Base-by-base conservation (phyloP, 2,329 filamentous ascomycete species). In the Alternaria sp. region DNA sequence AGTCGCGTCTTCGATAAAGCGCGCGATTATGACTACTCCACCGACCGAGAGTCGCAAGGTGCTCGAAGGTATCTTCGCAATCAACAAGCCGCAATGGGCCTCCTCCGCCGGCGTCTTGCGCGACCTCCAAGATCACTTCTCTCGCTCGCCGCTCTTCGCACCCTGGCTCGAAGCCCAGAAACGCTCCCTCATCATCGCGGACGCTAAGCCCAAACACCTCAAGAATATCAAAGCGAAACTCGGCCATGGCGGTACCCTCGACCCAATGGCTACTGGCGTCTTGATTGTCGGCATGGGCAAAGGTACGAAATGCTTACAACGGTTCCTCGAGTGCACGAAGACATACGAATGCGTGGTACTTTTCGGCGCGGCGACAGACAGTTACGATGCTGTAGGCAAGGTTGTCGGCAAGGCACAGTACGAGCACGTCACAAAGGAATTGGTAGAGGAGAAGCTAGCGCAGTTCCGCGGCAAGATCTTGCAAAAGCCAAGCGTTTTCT, bases 191-290 rank as follows among this genome's bases (percentile, higher is more conserved):
- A 92, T 78, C 82, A 82, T 62, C 84, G 86, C 61, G 83, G 44
- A 65, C 21, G 66, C 84, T 61, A 88, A 91, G 76, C 86, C 86
- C 70, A 85, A 86, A 70, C 87, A 90, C 64, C 80, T 82, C 51
- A 69, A 72, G 4, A 74, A 76, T 23, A 71, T 79, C 28, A 88
- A 92, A 66, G 90, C 98, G 71, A 99, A 98, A 84, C 92, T 98
- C 75, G 96, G 96, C 33, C 96, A 99, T 82, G 96, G 96, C 64
- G 96, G 96, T 46, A 99, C 96, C 2, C 87, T 99, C 18, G 96
- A 99, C 76, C 96, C 96, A 25, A 87, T 97, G 73, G 96, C 96
- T 9, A 97, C 94, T 1, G 96, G 96, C 49, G 92, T 99, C 23
- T 87, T 99, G 54, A 94, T 98, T 67, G 85, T 96, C 7, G 96